Evolutionary conservation across 1,284 basidiomycete species (phyloP).

Genomic region (Tilletia caries): DNA sequence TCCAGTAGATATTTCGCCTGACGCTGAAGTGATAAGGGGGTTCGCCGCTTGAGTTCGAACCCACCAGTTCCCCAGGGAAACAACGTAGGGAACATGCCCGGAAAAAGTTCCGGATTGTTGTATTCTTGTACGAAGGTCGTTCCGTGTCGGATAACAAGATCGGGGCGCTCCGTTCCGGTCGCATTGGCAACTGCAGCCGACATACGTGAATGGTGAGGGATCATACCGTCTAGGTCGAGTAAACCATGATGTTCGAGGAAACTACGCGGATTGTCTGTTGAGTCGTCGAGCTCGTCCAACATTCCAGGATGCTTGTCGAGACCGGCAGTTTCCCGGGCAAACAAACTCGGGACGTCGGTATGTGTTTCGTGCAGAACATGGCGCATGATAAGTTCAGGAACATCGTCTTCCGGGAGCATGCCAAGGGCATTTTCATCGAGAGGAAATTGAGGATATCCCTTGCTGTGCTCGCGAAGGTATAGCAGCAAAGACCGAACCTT

Average conservation of each 20-base stretch:
- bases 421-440: background rate
- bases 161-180: background rate
- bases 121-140: background rate
- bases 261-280: background rate
- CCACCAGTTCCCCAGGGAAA: constrained; percentile 1
- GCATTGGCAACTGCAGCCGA: background rate
- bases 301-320: background rate
- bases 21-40: background rate
- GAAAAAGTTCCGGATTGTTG: background rate
- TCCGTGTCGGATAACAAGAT: background rate
- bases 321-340: background rate
- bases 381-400: background rate
- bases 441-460: background rate
- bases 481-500: background rate
- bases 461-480: background rate
- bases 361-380: background rate
- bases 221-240: background rate
- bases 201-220: background rate
- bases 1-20: background rate
- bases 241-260: background rate
- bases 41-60: background rate
- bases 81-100: background rate
- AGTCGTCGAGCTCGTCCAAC: background rate
- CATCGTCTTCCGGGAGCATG: background rate
- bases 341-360: background rate